These are phyloP conservation scores for Picochlorum sp. DNA, from an alignment of 139 green algal species.

Conservation along the genomic window DNA sequence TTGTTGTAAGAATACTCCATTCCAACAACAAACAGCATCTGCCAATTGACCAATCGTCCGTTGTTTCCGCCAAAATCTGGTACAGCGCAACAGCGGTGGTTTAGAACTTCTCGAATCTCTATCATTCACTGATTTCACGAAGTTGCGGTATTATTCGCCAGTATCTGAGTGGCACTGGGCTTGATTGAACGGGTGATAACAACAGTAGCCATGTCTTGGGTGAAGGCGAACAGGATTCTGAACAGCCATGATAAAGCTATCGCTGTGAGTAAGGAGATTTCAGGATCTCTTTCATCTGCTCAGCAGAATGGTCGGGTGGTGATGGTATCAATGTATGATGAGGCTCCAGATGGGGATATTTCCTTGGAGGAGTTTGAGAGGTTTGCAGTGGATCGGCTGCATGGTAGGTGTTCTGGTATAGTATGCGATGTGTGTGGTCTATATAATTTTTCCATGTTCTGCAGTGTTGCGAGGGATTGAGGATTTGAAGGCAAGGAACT, in stretches of 20 bases:
- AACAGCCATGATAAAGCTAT: neutral
- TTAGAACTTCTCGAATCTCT: too few species aligned
- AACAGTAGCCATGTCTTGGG: constrained; percentile 11
- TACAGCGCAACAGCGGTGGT: too few species aligned
- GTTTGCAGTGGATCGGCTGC: constrained; percentile 76
- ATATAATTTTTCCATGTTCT: neutral
- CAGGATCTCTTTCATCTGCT: too few species aligned
- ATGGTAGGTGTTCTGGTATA: constrained; percentile 37
- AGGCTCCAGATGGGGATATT: constrained; percentile 59
- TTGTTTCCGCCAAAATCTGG: too few species aligned
- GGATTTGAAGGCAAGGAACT: constrained; percentile 55
- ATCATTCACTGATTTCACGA: too few species aligned
- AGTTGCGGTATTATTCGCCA: too few species aligned
- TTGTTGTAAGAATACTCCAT: too few species aligned
- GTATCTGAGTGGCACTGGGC: neutral
- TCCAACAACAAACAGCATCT: too few species aligned
- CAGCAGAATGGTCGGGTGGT: too few species aligned
- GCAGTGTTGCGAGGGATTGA: constrained; percentile 87
- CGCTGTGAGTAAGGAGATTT: too few species aligned
- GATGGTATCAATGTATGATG: constrained; percentile 65
- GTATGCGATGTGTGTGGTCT: neutral
- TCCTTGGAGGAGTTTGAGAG: constrained; percentile 89
- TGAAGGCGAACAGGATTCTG: constrained; percentile 6
- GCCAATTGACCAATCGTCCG: too few species aligned
- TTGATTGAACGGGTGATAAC: neutral